These are phyloP conservation scores for Acanthamoeba culbertsoni DNA, from an alignment of 208 protist genomes.

Conservation along the genomic window DNA sequence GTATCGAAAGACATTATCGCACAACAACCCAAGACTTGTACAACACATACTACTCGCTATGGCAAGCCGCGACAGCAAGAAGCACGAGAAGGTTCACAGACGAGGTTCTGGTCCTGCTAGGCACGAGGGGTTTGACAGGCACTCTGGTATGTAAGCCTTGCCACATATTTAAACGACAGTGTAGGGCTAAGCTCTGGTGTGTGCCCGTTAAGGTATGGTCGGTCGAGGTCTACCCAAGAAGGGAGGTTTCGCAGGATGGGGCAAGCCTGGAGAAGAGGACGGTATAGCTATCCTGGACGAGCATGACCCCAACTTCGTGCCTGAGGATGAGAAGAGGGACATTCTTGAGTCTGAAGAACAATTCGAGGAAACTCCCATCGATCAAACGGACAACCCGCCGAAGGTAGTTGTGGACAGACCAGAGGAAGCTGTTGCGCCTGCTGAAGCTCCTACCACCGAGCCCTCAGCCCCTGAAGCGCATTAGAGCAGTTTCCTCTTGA, in stretches of 20 bases:
- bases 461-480: not conserved
- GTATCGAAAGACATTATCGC: too few species aligned
- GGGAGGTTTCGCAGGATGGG: constrained; percentile 44
- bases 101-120: not conserved
- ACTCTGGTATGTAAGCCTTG: not conserved
- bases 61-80: not conserved
- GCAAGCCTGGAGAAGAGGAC: constrained; percentile 9
- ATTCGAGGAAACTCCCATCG: not conserved
- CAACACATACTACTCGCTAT: too few species aligned
- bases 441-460: not conserved
- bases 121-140: constrained; percentile 29
- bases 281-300: constrained; percentile 23
- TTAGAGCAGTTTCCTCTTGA: not conserved
- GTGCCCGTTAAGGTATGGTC: not conserved
- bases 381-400: not conserved
- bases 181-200: not conserved
- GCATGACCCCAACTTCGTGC: not conserved
- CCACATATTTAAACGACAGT: too few species aligned
- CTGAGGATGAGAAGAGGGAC: not conserved
- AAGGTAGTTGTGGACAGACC: not conserved
- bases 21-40: too few species aligned
- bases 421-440: not conserved
- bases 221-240: constrained; percentile 35
- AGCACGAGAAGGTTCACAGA: not conserved
- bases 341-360: not conserved